phyloP scores from a whole-genome alignment of 768 basidiomycete genomes.

The Mycena galericulata region DNA sequence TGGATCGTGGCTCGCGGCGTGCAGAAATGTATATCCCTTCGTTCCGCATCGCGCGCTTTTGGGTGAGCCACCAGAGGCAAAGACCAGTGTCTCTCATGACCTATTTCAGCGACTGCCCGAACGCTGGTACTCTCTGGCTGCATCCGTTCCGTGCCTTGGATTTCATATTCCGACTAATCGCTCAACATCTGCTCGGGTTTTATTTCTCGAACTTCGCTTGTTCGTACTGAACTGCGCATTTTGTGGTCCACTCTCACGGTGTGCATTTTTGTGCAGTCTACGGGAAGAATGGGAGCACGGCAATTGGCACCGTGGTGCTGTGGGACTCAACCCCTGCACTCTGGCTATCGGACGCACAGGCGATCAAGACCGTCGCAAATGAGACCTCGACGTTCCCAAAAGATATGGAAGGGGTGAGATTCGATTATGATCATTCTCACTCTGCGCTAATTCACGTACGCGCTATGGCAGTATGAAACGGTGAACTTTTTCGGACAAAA shows the following conservation, averaged over 20 bases:
- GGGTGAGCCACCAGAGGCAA: neutral
- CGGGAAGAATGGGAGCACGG: slow-evolving; percentile 51
- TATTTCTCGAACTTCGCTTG: slow-evolving; percentile 50
- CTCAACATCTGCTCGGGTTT: slow-evolving; percentile 48
- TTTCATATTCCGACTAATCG: slow-evolving; percentile 48
- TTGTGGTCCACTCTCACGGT: neutral
- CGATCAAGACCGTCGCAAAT: slow-evolving; percentile 49
- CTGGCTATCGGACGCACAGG: slow-evolving; percentile 60
- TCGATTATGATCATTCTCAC: neutral
- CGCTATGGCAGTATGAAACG: slow-evolving; percentile 6
- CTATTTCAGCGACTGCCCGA: neutral
- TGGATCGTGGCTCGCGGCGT: neutral
- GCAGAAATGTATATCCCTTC: neutral
- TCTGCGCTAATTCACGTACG: neutral
- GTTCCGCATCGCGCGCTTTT: neutral
- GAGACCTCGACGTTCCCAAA: slow-evolving; percentile 54
- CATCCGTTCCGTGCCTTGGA: slow-evolving; percentile 46
- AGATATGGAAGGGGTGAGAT: slow-evolving; percentile 49
- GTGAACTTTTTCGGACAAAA: slow-evolving; percentile 39
- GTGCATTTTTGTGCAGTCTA: slow-evolving; percentile 45
- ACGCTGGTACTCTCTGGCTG: slow-evolving; percentile 44
- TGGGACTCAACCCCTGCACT: slow-evolving; percentile 46
- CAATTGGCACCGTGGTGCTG: slow-evolving; percentile 51
- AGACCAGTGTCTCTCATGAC: too few species aligned
- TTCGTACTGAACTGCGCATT: slow-evolving; percentile 35